These are phyloP conservation scores for Corynespora cassiicola DNA, from an alignment of 2,329 filamentous ascomycete species.

Conservation along the genomic window DNA sequence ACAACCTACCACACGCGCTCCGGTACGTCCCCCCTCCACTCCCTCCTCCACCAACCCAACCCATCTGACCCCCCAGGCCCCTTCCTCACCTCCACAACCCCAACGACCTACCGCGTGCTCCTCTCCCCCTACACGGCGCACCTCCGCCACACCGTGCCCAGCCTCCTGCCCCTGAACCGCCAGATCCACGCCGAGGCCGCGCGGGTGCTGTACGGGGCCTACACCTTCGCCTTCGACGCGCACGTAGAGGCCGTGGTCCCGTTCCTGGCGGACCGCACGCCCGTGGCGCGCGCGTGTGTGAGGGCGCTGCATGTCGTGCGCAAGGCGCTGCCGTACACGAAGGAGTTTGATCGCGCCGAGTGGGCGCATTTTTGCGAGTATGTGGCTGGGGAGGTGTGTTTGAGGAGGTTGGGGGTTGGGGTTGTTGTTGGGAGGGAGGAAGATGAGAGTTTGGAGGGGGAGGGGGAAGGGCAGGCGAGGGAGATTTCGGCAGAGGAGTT, in stretches of 20 bases:
- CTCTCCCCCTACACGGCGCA: slow-evolving; percentile 51
- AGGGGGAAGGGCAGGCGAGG: too few species aligned
- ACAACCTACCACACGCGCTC: slow-evolving; percentile 47
- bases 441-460: slow-evolving; percentile 56
- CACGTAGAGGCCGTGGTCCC: slow-evolving; percentile 67
- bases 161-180: slow-evolving; percentile 32
- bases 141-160: slow-evolving; percentile 51
- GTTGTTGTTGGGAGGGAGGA: slow-evolving; percentile 62
- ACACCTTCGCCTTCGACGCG: slow-evolving; percentile 66
- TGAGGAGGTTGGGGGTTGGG: slow-evolving; percentile 50
- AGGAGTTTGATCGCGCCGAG: slow-evolving; percentile 63
- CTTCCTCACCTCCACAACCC: slow-evolving; percentile 51
- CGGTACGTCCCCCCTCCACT: slow-evolving; percentile 27
- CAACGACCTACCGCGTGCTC: slow-evolving; percentile 64
- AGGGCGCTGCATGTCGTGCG: slow-evolving; percentile 62
- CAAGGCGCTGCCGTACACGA: slow-evolving; percentile 59
- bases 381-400: slow-evolving; percentile 40
- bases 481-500: slow-evolving; percentile 28
- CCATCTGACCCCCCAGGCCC: slow-evolving; percentile 39
- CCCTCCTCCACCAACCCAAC: slow-evolving; percentile 2
- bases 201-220: slow-evolving; percentile 61
- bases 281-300: slow-evolving; percentile 55
- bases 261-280: slow-evolving; percentile 65
- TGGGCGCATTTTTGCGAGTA: slow-evolving; percentile 62
- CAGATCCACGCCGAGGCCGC: slow-evolving; percentile 62